Evolutionary conservation across 495 filamentous ascomycete species (phyloP).

Genomic region (Parathielavia hyrcaniae): DNA sequence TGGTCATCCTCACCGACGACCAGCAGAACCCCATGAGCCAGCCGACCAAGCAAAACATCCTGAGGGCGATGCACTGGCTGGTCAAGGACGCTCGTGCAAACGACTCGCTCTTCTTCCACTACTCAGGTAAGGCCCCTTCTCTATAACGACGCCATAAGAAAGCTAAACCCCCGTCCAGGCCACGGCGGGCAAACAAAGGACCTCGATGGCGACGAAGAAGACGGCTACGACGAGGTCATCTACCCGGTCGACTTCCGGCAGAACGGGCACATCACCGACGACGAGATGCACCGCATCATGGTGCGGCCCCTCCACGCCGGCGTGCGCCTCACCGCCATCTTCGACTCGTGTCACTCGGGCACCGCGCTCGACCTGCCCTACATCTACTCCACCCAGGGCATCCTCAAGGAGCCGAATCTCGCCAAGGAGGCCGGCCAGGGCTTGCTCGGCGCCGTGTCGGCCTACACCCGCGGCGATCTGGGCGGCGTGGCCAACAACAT

Average conservation of each 20-base stretch:
- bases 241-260: slow-evolving; percentile 92
- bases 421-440: slow-evolving; percentile 97
- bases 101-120: slow-evolving; percentile 97
- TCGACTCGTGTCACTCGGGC: slow-evolving; percentile 98
- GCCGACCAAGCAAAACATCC: slow-evolving; percentile 91
- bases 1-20: slow-evolving; percentile 96
- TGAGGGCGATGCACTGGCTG: slow-evolving; percentile 97
- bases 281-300: slow-evolving; percentile 99
- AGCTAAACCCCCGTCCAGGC: too few relatives aligned
- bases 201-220: slow-evolving; percentile 86
- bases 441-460: slow-evolving; percentile 78
- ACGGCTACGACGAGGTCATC: slow-evolving; percentile 96
- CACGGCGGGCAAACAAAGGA: slow-evolving; percentile 98
- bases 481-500: slow-evolving; percentile 73
- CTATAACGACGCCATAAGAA: too few relatives aligned
- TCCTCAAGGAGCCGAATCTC: slow-evolving; percentile 96
- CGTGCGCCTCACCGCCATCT: slow-evolving; percentile 92
- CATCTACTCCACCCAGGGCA: slow-evolving; percentile 89
- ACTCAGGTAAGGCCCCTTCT: slow-evolving; percentile 61
- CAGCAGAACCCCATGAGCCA: slow-evolving; percentile 96
- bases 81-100: slow-evolving; percentile 92
- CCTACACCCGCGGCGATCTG: slow-evolving; percentile 86
- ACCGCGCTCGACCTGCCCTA: slow-evolving; percentile 94
- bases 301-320: slow-evolving; percentile 73
- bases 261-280: slow-evolving; percentile 91